phyloP scores from a whole-genome alignment of 164 flowering plant genomes.

The Taxillus chinensis region DNA sequence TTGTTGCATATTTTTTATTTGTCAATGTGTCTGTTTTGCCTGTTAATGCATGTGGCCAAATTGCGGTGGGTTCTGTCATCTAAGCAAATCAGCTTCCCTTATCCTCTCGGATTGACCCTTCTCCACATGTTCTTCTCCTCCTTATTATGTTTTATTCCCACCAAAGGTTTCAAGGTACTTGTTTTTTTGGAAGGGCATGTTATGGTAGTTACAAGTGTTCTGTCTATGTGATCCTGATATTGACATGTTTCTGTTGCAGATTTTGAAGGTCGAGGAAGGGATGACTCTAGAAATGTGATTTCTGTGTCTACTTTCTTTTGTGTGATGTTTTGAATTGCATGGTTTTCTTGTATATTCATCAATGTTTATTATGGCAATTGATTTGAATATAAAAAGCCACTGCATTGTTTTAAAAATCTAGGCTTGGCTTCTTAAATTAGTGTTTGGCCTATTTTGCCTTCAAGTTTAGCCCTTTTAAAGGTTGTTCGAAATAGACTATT shows the following conservation, averaged over 20 bases:
- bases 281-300: slow-evolving; percentile 93
- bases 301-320: slow-evolving; percentile 4
- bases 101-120: slow-evolving; percentile 89
- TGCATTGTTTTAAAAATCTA: too few species aligned
- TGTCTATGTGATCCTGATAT: slow-evolving; percentile 3
- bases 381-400: too few species aligned
- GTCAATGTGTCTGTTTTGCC: too few species aligned
- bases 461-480: too few species aligned
- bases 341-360: background rate
- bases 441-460: too few species aligned
- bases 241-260: slow-evolving; percentile 28
- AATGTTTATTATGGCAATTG: too few species aligned
- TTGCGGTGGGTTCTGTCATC: slow-evolving; percentile 98
- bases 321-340: background rate
- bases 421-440: too few species aligned
- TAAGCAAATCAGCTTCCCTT: slow-evolving; percentile 92
- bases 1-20: too few species aligned
- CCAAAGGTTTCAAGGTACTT: slow-evolving; percentile 78
- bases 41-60: background rate
- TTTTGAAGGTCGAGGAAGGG: slow-evolving; percentile 82
- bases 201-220: background rate
- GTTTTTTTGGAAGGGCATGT: background rate
- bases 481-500: too few species aligned
- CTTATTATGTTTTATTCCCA: slow-evolving; percentile 69
- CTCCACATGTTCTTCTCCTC: slow-evolving; percentile 98